Conservation (phyloP, 441 rosid genomes). For the Raphanus hybrid region DNA sequence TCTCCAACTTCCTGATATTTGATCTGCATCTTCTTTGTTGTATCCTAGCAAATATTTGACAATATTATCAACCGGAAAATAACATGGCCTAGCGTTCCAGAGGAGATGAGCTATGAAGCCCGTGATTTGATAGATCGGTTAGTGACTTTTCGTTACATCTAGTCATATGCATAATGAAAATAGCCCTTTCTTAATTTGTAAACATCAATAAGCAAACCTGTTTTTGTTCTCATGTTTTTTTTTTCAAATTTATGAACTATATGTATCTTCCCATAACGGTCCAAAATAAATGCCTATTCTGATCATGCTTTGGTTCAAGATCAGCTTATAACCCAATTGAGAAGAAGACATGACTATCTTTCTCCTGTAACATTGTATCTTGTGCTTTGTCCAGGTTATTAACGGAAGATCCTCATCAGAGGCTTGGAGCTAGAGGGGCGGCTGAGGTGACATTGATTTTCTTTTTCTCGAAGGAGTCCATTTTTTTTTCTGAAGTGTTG, state of each 20-base stretch:
- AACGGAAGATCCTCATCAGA: constrained; percentile 88
- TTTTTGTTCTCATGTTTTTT: neutral
- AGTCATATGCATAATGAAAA: constrained; percentile 3
- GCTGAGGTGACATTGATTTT: constrained; percentile 67
- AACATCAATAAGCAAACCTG: neutral
- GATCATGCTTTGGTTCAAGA: constrained; percentile 21
- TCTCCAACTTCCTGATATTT: constrained; percentile 15
- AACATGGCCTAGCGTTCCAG: constrained; percentile 84
- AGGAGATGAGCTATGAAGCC: constrained; percentile 77
- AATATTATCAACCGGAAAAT: constrained; percentile 85
- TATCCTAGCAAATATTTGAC: constrained; percentile 79
- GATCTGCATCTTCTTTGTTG: constrained; percentile 29
- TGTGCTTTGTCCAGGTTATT: constrained; percentile 59
- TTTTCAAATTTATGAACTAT: constrained; percentile 2
- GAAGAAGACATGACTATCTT: constrained; percentile 15
- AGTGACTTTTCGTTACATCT: constrained; percentile 36
- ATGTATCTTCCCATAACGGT: constrained; percentile 6
- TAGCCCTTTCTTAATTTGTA: neutral
- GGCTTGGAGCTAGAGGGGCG: constrained; percentile 95
- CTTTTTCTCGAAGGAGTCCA: constrained; percentile 22
- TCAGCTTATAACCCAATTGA: constrained; percentile 10
- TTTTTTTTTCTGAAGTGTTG: constrained; percentile 9
- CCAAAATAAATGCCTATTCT: neutral
- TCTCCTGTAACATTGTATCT: constrained; percentile 10
- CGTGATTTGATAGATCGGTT: constrained; percentile 79